Percentiles rank a stretch among this genome's conserved stretches.
Evolutionary conservation across 2,329 filamentous ascomycete genomes (phyloP).

Genomic region (Cercospora berteroae): DNA sequence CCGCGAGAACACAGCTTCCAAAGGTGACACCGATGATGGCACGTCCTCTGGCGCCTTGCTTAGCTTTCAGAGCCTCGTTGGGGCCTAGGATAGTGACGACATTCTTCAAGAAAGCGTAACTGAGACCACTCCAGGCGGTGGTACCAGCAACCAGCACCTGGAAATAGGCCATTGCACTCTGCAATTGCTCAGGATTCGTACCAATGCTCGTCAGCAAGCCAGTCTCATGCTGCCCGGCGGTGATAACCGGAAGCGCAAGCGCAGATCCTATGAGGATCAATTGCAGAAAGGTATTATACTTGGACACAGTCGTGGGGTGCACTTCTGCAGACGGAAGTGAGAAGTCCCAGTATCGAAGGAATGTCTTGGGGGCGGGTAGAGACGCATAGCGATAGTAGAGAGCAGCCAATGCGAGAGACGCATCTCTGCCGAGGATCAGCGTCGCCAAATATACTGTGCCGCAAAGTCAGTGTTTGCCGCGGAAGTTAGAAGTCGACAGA

Average conservation of each 20-base stretch:
- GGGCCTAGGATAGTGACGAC: constrained; percentile 78
- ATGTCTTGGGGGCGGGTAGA: constrained; percentile 88
- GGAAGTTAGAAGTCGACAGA: constrained; percentile 10
- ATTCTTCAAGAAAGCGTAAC: constrained; percentile 87
- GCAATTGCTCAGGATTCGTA: constrained; percentile 33
- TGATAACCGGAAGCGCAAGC: constrained; percentile 72
- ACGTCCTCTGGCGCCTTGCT: constrained; percentile 48
- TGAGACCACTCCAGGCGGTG: constrained; percentile 89
- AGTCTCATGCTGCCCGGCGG: constrained; percentile 27
- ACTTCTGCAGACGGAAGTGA: constrained; percentile 84
- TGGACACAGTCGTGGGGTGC: constrained; percentile 77
- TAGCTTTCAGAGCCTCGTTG: constrained; percentile 48
- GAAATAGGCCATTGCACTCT: constrained; percentile 38
- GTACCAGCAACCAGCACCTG: constrained; percentile 84
- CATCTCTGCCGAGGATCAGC: constrained; percentile 88
- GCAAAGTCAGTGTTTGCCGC: constrained; percentile 17
- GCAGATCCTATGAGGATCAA: constrained; percentile 81
- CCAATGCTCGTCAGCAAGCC: constrained; percentile 27
- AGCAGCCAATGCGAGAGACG: constrained; percentile 76
- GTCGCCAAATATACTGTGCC: constrained; percentile 73
- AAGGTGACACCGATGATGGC: constrained; percentile 50
- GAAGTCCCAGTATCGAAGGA: constrained; percentile 94
- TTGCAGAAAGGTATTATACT: constrained; percentile 90
- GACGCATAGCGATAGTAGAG: constrained; percentile 97
- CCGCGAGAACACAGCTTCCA: constrained; percentile 44